These are phyloP conservation scores for Smallanthus sonchifolius DNA, from an alignment of 129 eudicot genomes.

Conservation along the genomic window DNA sequence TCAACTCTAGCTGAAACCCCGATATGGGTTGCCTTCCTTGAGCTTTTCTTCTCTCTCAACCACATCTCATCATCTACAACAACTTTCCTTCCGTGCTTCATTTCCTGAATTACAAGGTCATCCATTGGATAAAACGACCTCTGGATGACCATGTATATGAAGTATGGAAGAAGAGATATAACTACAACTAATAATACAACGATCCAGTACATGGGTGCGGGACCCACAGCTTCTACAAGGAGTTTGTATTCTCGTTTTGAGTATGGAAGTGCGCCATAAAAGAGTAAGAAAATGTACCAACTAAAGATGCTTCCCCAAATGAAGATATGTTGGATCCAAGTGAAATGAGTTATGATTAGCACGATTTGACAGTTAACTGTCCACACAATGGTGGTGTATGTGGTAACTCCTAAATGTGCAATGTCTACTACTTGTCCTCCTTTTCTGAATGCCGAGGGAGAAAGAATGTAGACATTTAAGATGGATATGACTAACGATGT, in stretches of 20 bases:
- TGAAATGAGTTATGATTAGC: slow-evolving; percentile 47
- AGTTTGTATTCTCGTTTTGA: slow-evolving; percentile 32
- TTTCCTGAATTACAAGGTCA: slow-evolving; percentile 52
- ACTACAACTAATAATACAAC: slow-evolving; percentile 38
- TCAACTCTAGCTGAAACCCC: slow-evolving; percentile 58
- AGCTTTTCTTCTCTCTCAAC: slow-evolving; percentile 49
- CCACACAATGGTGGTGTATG: slow-evolving; percentile 47
- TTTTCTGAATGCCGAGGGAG: slow-evolving; percentile 35
- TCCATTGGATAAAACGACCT: slow-evolving; percentile 45
- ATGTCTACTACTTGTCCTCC: slow-evolving; percentile 45
- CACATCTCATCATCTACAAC: slow-evolving; percentile 39
- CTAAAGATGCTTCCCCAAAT: slow-evolving; percentile 51
- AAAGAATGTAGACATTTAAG: slow-evolving; percentile 39
- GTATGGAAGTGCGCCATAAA: slow-evolving; percentile 42
- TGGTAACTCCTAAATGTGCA: slow-evolving; percentile 41
- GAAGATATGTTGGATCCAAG: slow-evolving; percentile 59
- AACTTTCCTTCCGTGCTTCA: slow-evolving; percentile 35
- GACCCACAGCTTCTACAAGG: slow-evolving; percentile 45
- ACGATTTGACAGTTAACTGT: slow-evolving; percentile 52
- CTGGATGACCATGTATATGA: slow-evolving; percentile 39
- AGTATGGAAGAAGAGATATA: slow-evolving; percentile 47
- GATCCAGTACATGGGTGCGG: slow-evolving; percentile 44
- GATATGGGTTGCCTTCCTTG: slow-evolving; percentile 38
- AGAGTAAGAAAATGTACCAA: slow-evolving; percentile 44
- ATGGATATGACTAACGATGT: slow-evolving; percentile 43